Conservation (phyloP, 768 basidiomycete genomes). For the Hygrocybe punicea region DNA sequence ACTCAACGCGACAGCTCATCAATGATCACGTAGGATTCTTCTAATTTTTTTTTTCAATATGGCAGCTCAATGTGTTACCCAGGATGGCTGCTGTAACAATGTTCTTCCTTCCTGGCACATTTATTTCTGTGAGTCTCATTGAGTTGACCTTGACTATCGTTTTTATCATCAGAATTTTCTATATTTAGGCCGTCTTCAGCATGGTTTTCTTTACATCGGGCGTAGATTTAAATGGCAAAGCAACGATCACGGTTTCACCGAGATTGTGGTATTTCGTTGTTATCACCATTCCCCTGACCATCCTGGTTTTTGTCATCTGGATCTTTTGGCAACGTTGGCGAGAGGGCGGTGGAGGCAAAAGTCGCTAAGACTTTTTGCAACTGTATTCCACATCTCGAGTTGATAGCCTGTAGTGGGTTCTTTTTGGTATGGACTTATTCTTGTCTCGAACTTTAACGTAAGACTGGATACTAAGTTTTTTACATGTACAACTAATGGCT, state of each 20-base stretch:
- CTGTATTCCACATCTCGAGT: no score
- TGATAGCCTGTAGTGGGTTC: no score
- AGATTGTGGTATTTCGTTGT: constrained; percentile 21
- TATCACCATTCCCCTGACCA: constrained; percentile 22
- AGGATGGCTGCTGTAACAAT: constrained; percentile 30
- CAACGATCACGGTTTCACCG: constrained; percentile 7
- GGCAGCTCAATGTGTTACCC: neutral
- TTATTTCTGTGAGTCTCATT: constrained; percentile 18
- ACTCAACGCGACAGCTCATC: constrained; percentile 25
- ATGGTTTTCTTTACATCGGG: constrained; percentile 23
- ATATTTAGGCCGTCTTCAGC: constrained; percentile 20
- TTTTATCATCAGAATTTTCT: neutral
- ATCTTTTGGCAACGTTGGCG: constrained; percentile 10
- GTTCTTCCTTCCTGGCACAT: constrained; percentile 28
- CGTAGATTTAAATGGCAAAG: constrained; percentile 4
- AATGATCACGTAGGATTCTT: constrained; percentile 24
- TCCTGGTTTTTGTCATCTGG: constrained; percentile 18
- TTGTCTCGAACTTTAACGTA: no score
- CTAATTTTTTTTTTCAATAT: neutral
- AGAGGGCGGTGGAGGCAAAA: neutral
- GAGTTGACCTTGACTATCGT: neutral
- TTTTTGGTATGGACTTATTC: no score
- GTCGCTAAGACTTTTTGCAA: no score
- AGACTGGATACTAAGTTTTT: no score
- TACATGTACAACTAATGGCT: no score